Conservation (phyloP, 306 rosid species). For the Trifolium dubium region DNA sequence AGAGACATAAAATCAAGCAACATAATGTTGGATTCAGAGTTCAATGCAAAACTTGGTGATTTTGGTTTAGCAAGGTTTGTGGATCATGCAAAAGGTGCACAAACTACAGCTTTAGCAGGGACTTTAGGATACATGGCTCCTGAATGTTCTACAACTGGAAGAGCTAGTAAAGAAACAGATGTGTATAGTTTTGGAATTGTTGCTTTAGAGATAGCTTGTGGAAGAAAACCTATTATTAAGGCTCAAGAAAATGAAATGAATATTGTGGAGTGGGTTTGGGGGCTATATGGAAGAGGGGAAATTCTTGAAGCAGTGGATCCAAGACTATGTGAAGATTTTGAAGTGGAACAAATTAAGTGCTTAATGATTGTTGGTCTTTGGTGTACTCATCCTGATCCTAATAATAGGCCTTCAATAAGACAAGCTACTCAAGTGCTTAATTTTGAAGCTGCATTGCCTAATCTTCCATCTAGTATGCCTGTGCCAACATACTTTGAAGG, state of each 20-base stretch:
- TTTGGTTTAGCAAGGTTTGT: slow-evolving; percentile 57
- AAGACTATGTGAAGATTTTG: slow-evolving; percentile 37
- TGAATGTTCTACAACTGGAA: slow-evolving; percentile 37
- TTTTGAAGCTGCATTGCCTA: slow-evolving; percentile 45
- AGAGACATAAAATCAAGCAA: slow-evolving; percentile 59
- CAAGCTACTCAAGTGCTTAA: slow-evolving; percentile 42
- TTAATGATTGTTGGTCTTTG: slow-evolving; percentile 37
- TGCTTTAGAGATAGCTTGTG: slow-evolving; percentile 40
- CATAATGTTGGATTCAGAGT: slow-evolving; percentile 55
- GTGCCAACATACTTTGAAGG: slow-evolving; percentile 20
- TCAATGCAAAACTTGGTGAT: slow-evolving; percentile 55
- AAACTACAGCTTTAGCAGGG: slow-evolving; percentile 46
- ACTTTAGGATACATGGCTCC: slow-evolving; percentile 55
- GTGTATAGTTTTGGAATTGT: slow-evolving; percentile 52
- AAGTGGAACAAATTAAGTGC: slow-evolving; percentile 43
- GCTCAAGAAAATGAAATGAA: neutral
- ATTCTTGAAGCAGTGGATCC: slow-evolving; percentile 36
- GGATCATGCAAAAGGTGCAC: slow-evolving; percentile 41
- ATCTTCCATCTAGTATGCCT: slow-evolving; percentile 40
- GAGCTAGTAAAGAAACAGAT: slow-evolving; percentile 46
- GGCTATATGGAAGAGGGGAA: slow-evolving; percentile 42
- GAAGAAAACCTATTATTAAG: slow-evolving; percentile 37
- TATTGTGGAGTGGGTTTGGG: slow-evolving; percentile 48
- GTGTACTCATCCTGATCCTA: slow-evolving; percentile 44
- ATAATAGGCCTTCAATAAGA: slow-evolving; percentile 29